phyloP scores from a whole-genome alignment of 2,329 filamentous ascomycete genomes.

The Pseudocercospora fijiensis region DNA sequence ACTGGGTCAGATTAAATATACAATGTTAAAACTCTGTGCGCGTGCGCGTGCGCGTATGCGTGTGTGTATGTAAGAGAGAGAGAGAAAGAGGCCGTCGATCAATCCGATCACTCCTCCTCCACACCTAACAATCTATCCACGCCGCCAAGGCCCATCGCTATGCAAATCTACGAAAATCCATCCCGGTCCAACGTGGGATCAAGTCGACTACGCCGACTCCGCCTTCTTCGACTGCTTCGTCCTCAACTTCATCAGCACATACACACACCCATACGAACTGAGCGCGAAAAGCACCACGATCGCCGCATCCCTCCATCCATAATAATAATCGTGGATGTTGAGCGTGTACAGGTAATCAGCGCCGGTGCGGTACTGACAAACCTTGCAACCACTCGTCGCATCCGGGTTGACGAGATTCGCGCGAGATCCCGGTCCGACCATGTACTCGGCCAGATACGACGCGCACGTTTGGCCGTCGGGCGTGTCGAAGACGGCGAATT shows the following conservation, averaged over 20 bases:
- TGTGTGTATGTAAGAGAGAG: too few species aligned
- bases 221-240: conserved; percentile 46
- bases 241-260: conserved; percentile 48
- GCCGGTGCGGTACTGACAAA: conserved; percentile 61
- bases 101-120: not conserved
- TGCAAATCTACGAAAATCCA: not conserved
- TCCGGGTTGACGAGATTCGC: conserved; percentile 60
- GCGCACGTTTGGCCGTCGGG: conserved; percentile 56
- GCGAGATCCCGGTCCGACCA: conserved; percentile 48
- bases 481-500: conserved; percentile 49
- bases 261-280: conserved; percentile 50
- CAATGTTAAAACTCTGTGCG: not conserved
- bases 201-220: conserved; percentile 26
- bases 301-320: conserved; percentile 65
- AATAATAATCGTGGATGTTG: conserved; percentile 61
- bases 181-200: not conserved
- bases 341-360: conserved; percentile 60
- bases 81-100: not conserved
- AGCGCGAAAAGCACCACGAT: conserved; percentile 58
- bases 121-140: not conserved
- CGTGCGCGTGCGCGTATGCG: too few species aligned
- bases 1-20: not conserved
- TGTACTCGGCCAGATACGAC: conserved; percentile 57
- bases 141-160: not conserved
- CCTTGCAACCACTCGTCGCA: conserved; percentile 55